A percentile compares a stretch with the other conserved stretches of the same genome.
Conservation (phyloP, 345 rosid species). For the Bretschneidera sinensis region DNA sequence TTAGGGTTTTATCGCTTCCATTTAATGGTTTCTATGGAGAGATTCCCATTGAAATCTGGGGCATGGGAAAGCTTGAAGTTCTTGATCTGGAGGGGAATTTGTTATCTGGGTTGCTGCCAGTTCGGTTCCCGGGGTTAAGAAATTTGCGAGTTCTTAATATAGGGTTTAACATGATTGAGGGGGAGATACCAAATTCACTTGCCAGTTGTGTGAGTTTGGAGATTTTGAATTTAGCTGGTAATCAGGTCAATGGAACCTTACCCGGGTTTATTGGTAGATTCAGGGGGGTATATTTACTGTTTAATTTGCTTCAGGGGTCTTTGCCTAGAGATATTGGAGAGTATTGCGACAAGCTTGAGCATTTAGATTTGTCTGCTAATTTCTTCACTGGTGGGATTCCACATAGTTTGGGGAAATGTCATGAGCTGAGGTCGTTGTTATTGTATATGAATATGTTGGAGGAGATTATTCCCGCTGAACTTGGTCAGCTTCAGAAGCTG, state of each 20-base stretch:
- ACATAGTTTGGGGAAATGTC: conserved; percentile 60
- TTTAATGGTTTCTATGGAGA: conserved; percentile 67
- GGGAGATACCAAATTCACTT: conserved; percentile 51
- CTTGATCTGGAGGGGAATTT: conserved; percentile 98
- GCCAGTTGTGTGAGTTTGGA: conserved; percentile 36
- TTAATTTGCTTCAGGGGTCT: conserved; percentile 52
- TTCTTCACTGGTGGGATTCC: conserved; percentile 64
- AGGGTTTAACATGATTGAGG: conserved; percentile 62
- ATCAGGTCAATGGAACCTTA: conserved; percentile 60
- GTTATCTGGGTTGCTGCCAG: too few relatives aligned
- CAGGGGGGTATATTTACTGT: conserved; percentile 55
- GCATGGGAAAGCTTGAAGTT: conserved; percentile 70
- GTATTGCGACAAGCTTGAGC: conserved; percentile 63
- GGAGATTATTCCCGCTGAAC: conserved; percentile 58
- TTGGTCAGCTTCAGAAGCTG: conserved; percentile 72
- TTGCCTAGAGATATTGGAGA: conserved; percentile 62
- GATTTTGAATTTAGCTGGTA: conserved; percentile 71
- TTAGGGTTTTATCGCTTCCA: conserved; percentile 70
- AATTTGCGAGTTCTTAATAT: conserved; percentile 65
- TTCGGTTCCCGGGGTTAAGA: conserved; percentile 39
- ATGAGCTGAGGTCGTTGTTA: conserved; percentile 50
- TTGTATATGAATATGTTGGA: conserved; percentile 69
- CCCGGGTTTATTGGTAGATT: conserved; percentile 63
- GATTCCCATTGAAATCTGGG: conserved; percentile 68
- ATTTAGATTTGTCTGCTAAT: conserved; percentile 83